Base-by-base conservation (phyloP, 805 yeast genomes). In the Candida railenensis region DNA sequence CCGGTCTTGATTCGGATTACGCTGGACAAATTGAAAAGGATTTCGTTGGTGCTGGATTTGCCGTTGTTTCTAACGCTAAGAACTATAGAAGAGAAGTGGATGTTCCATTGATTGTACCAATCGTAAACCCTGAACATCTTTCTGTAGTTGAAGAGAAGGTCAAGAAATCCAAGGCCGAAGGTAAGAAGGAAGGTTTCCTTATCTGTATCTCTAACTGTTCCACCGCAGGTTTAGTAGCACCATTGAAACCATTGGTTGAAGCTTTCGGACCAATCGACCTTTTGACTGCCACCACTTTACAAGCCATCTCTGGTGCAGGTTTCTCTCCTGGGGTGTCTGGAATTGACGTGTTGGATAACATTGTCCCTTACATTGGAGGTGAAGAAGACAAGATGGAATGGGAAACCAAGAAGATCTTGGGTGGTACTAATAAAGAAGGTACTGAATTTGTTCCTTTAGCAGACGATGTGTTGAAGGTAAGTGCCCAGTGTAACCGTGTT, bases 381-480 rank as follows among this genome's bases (percentile, higher is more conserved):
- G 99, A 94, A 71, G 99, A 94, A 73, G 99, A 94, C 57, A 94
- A 94, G 73, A 89, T 94, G 58, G 99, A 94, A 71, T 90, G 96
- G 95, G 99, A 94, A 75, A 90, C 98, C 45, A 87, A 89, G 64
- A 94, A 94, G 74, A 94, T 94, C 54, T 77, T 94, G 59, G 97
- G 97, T 53, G 63, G 73, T 45, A 58, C 83, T 33, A 76, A 81
- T 45, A 59, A 59, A 1, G 77, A 69, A 33, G 83, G 82, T 38
- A 66, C 69, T 40, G 81, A 80, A 19, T 80, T 89, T 54, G 74
- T 75, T 14, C 69, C 82, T 33, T 71, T 87, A 48, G 66, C 82
- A 3, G 83, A 82, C 43, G 83, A 83, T 28, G 89, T 89, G 58
- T 72, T 92, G 65, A 84, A 77, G 60, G 96, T 94, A 37, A 85